phyloP scores from a whole-genome alignment of 495 filamentous ascomycete genomes.

The Neohortaea acidophila region DNA sequence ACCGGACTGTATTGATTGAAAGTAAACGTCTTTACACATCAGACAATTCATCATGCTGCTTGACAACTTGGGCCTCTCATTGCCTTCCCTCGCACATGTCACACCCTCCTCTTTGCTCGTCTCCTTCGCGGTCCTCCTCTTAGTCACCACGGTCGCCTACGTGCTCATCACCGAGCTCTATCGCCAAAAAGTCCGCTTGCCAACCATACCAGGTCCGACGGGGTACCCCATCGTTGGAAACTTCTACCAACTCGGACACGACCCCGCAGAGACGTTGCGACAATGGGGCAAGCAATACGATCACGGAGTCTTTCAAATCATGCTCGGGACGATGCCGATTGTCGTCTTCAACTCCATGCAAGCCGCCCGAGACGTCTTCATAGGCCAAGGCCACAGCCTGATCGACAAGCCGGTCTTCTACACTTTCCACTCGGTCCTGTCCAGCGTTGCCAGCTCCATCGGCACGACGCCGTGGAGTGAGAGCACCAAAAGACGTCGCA shows the following conservation, averaged over 20 bases:
- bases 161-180: conserved; percentile 38
- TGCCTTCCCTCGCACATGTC: too few species aligned
- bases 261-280: conserved; percentile 46
- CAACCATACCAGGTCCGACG: conserved; percentile 38
- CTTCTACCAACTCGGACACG: conserved; percentile 40
- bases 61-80: too few species aligned
- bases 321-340: conserved; percentile 45
- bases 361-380: conserved; percentile 42
- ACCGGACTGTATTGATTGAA: too few species aligned
- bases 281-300: conserved; percentile 44
- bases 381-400: conserved; percentile 39
- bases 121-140: conserved; percentile 17
- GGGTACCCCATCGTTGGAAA: conserved; percentile 50
- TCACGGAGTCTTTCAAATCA: conserved; percentile 48
- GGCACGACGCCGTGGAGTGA: conserved; percentile 50
- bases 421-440: conserved; percentile 53
- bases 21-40: too few species aligned
- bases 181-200: conserved; percentile 34
- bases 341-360: conserved; percentile 46
- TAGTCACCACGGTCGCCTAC: conserved; percentile 31
- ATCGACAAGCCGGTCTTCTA: conserved; percentile 47
- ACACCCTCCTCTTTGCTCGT: too few species aligned
- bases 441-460: conserved; percentile 47
- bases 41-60: too few species aligned
- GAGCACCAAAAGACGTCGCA: conserved; percentile 45